Conservation (phyloP, 306 rosid species). For the Cotoneaster glaucophyllus region DNA sequence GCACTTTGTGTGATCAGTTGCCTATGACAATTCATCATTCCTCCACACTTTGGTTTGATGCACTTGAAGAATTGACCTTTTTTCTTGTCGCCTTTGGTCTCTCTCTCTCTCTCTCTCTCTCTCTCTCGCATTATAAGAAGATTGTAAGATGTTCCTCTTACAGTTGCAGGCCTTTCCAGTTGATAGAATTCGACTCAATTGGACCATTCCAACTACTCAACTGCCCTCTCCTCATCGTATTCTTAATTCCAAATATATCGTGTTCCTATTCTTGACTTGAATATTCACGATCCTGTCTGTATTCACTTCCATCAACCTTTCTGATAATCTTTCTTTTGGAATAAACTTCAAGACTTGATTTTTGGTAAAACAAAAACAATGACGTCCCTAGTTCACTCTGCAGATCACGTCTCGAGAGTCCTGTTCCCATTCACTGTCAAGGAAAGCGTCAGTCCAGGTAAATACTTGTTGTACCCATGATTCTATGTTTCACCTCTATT, state of each 20-base stretch:
- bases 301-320: not conserved
- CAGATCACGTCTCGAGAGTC: not conserved
- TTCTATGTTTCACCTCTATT: not conserved
- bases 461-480: not conserved
- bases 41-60: not conserved
- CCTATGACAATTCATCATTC: not conserved
- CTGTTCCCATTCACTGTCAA: not conserved
- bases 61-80: not conserved
- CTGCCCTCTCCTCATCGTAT: not conserved
- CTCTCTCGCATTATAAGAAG: no score
- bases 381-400: not conserved
- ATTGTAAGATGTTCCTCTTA: no score
- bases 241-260: not conserved
- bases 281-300: not conserved
- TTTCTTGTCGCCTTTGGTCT: no score
- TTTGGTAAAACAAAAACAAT: not conserved
- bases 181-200: not conserved
- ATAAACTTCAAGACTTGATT: not conserved
- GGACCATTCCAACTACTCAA: not conserved
- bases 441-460: not conserved
- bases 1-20: not conserved
- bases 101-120: no score
- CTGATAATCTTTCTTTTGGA: not conserved
- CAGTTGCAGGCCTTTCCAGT: not conserved
- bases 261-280: not conserved